Evolutionary conservation across 768 basidiomycete genomes (phyloP).

Genomic region (Mycena galericulata): DNA sequence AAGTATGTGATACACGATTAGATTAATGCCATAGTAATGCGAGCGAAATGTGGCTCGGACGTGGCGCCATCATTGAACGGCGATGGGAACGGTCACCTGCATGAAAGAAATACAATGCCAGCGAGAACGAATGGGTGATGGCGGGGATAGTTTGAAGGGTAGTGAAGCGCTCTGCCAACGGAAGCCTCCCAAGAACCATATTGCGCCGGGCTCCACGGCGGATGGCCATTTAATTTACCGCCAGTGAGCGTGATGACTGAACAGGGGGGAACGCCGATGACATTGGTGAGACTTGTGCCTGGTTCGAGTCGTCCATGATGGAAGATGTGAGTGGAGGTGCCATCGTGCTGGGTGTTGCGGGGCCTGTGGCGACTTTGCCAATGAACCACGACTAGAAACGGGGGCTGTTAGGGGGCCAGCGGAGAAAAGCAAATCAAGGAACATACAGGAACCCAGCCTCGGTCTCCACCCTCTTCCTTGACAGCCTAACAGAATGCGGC

Average conservation of each 20-base stretch:
- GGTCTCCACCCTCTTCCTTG: constrained; percentile 91
- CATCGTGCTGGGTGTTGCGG: constrained; percentile 58
- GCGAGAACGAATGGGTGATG: constrained; percentile 19
- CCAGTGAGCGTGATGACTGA: constrained; percentile 50
- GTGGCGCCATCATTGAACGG: not conserved
- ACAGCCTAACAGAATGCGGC: constrained; percentile 72
- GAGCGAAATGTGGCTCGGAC: not conserved
- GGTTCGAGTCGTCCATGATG: constrained; percentile 54
- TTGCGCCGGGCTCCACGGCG: not conserved
- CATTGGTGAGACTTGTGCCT: constrained; percentile 79
- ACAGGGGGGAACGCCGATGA: constrained; percentile 82
- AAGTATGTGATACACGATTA: constrained; percentile 23
- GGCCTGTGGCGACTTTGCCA: constrained; percentile 76
- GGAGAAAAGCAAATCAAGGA: constrained; percentile 10
- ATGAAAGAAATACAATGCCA: constrained; percentile 20
- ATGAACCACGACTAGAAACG: constrained; percentile 88
- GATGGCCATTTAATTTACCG: constrained; percentile 35
- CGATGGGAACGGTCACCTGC: constrained; percentile 6
- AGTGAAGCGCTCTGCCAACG: not conserved
- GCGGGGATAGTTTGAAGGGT: not conserved
- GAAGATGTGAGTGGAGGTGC: constrained; percentile 41
- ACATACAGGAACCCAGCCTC: constrained; percentile 95
- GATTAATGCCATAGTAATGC: constrained; percentile 16
- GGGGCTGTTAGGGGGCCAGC: constrained; percentile 19
- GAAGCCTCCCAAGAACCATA: not conserved